Percentiles rank a stretch among this genome's conserved stretches.
These are phyloP conservation scores for Heliamphora exappendiculata DNA, from an alignment of 148 eudicot genomes.

Conservation along the genomic window DNA sequence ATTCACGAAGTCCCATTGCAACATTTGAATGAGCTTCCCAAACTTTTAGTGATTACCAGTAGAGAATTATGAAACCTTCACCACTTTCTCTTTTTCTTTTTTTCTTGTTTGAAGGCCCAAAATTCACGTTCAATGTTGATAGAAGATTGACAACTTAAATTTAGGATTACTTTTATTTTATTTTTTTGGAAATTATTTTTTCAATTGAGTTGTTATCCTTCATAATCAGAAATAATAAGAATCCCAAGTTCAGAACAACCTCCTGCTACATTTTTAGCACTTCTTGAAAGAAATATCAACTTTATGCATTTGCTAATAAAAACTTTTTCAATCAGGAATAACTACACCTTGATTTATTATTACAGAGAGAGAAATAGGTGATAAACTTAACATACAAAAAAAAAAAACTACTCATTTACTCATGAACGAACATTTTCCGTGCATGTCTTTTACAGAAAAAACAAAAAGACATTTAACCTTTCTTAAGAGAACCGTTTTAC, in stretches of 20 bases:
- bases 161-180: no score
- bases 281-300: neutral
- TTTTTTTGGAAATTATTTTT: no score
- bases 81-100: neutral
- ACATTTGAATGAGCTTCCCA: neutral
- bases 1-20: neutral
- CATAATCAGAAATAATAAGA: no score
- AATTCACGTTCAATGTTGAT: neutral
- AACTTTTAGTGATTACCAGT: neutral
- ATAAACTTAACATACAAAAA: neutral
- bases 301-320: neutral
- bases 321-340: neutral
- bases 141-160: no score
- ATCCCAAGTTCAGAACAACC: no score
- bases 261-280: no score
- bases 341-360: neutral
- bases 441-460: neutral
- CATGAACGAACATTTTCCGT: neutral
- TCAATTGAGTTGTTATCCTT: neutral
- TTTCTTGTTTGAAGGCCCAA: neutral
- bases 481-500: neutral
- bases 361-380: neutral
- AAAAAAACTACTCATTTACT: neutral
- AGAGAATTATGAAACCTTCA: neutral
- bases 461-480: neutral